These are phyloP conservation scores for Trichoderma sp. DNA, from an alignment of 2,329 filamentous ascomycete genomes.

Conservation along the genomic window DNA sequence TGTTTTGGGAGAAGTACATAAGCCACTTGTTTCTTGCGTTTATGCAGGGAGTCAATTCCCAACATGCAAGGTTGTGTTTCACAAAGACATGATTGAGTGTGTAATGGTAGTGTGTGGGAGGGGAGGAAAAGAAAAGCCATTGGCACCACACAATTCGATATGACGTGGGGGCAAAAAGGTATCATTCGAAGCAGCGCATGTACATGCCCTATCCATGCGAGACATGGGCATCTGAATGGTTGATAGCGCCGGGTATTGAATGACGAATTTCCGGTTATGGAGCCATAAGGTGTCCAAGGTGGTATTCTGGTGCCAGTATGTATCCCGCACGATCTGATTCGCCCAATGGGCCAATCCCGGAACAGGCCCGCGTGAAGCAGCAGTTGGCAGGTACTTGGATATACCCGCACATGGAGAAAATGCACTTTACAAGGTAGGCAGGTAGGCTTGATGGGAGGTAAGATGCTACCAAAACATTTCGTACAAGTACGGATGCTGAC, in stretches of 20 bases:
- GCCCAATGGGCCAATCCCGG: slow-evolving; percentile 3
- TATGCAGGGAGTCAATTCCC: slow-evolving; percentile 5
- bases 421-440: slow-evolving; percentile 6
- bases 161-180: slow-evolving; percentile 20
- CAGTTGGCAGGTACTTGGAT: neutral
- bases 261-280: slow-evolving; percentile 23
- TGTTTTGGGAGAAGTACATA: neutral
- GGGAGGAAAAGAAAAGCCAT: neutral
- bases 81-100: slow-evolving; percentile 2
- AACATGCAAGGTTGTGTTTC: slow-evolving; percentile 15
- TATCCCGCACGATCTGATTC: slow-evolving; percentile 20
- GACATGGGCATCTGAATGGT: slow-evolving; percentile 9
- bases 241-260: slow-evolving; percentile 19
- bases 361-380: neutral
- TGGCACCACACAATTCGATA: slow-evolving; percentile 3
- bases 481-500: neutral
- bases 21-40: neutral
- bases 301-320: neutral
- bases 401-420: neutral
- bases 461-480: slow-evolving; percentile 5
- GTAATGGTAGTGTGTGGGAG: neutral
- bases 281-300: slow-evolving; percentile 8
- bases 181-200: neutral
- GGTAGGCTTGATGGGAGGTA: neutral
- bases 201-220: slow-evolving; percentile 14